A percentile compares a stretch with the other conserved stretches of the same genome.
phyloP scores from a whole-genome alignment of 768 basidiomycete species.

The Lyophyllum semitale region DNA sequence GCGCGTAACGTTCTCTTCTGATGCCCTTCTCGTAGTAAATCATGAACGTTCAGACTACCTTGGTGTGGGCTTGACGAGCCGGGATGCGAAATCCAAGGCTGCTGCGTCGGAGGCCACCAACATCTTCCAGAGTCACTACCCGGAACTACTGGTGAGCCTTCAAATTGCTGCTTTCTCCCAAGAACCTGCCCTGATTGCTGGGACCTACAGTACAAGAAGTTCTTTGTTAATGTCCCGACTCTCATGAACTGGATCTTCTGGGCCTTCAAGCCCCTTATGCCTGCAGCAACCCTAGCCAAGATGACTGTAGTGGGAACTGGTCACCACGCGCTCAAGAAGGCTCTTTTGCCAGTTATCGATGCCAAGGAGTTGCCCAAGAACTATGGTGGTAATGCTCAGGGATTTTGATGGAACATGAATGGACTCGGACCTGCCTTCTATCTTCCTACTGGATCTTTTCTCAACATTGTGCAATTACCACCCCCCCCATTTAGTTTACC shows the following conservation, averaged over 20 bases:
- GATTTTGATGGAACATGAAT: constrained; percentile 40
- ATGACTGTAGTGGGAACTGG: constrained; percentile 78
- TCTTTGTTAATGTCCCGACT: constrained; percentile 81
- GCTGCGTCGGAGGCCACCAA: constrained; percentile 74
- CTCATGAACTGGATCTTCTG: constrained; percentile 83
- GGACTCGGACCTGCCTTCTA: no score
- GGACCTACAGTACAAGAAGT: constrained; percentile 65
- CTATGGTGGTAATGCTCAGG: constrained; percentile 70
- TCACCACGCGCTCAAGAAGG: constrained; percentile 55
- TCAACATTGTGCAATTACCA: neutral
- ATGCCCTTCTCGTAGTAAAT: neutral
- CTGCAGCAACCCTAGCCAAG: constrained; percentile 76
- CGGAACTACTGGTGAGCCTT: constrained; percentile 67
- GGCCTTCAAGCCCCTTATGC: constrained; percentile 75
- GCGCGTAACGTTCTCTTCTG: constrained; percentile 25
- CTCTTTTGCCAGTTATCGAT: constrained; percentile 59
- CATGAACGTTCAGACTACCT: constrained; percentile 59
- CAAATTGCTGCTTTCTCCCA: neutral
- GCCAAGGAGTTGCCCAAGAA: constrained; percentile 59
- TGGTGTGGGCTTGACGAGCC: constrained; percentile 64
- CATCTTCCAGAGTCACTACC: constrained; percentile 79
- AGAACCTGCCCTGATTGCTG: neutral
- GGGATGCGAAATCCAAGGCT: constrained; percentile 74
- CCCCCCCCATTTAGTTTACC: no score
- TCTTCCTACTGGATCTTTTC: neutral